These are phyloP conservation scores for Sporisorium graminicola DNA, from an alignment of 1,284 basidiomycete species.

Conservation along the genomic window DNA sequence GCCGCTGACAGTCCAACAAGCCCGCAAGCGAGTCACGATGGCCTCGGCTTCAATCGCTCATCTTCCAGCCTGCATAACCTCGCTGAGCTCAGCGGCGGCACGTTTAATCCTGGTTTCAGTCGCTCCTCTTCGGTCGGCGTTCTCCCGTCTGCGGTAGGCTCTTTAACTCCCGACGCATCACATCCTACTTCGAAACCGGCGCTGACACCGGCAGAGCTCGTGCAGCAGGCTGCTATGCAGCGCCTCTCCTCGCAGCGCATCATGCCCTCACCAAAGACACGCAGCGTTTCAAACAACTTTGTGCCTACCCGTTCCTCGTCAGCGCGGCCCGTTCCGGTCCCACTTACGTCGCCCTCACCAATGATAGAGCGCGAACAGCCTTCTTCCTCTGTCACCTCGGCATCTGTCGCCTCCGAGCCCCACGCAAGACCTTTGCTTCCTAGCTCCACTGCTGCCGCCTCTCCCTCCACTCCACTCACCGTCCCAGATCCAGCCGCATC, in stretches of 20 bases:
- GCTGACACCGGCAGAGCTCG: constrained; percentile 22
- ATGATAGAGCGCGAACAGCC: not conserved
- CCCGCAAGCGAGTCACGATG: not conserved
- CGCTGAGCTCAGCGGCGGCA: not conserved
- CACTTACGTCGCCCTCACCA: not conserved
- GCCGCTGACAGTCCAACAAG: constrained; percentile 5
- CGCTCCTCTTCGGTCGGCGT: constrained; percentile 20
- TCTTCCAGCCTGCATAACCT: constrained; percentile 24
- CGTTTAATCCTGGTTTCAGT: constrained; percentile 2
- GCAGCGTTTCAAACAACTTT: constrained; percentile 23
- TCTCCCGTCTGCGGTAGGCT: not conserved
- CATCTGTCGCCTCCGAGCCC: not conserved
- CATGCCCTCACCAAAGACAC: constrained; percentile 6
- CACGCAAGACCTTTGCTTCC: not conserved
- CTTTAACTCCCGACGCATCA: not conserved
- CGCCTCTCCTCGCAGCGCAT: constrained; percentile 45
- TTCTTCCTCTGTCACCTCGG: not conserved
- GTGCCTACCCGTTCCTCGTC: constrained; percentile 9
- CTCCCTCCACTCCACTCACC: constrained; percentile 3
- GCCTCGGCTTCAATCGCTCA: constrained; percentile 19
- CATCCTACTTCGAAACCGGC: constrained; percentile 4
- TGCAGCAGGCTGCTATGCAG: constrained; percentile 49
- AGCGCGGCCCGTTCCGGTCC: not conserved
- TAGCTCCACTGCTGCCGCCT: not conserved
- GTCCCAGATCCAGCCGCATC: constrained; percentile 23